phyloP scores from a whole-genome alignment of 306 rosid genomes.

The Notholithocarpus densiflorus region DNA sequence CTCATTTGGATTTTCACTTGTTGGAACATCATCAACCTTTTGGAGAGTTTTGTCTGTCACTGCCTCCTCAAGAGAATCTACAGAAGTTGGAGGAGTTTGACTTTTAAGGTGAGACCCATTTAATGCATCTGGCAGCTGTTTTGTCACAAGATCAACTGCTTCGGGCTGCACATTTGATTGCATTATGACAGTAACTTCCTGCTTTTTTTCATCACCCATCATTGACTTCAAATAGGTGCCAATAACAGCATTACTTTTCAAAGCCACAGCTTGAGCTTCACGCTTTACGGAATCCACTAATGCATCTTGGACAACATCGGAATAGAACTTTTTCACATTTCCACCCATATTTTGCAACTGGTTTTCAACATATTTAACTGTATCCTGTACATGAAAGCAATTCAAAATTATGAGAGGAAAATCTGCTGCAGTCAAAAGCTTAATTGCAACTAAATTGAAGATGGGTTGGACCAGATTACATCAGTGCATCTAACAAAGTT shows the following conservation, averaged over 20 bases:
- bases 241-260: conserved; percentile 12
- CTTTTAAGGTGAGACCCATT: conserved; percentile 13
- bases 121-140: conserved; percentile 28
- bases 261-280: conserved; percentile 31
- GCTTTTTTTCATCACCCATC: conserved; percentile 29
- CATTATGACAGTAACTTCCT: conserved; percentile 16
- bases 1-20: conserved; percentile 26
- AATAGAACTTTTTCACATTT: conserved; percentile 60
- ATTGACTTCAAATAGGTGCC: conserved; percentile 24
- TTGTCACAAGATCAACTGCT: conserved; percentile 23
- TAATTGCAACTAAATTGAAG: background rate
- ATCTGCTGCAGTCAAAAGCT: conserved; percentile 8
- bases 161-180: conserved; percentile 26
- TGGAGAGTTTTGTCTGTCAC: conserved; percentile 17
- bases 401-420: conserved; percentile 9
- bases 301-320: conserved; percentile 62
- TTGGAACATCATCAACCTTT: conserved; percentile 27
- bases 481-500: background rate
- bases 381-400: conserved; percentile 48
- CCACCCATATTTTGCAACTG: conserved; percentile 68
- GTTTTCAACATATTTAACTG: conserved; percentile 66
- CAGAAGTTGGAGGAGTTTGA: conserved; percentile 14
- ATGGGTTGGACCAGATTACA: background rate
- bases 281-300: conserved; percentile 29
- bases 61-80: conserved; percentile 23